Percentiles rank a stretch among this genome's conserved stretches.
phyloP scores from a whole-genome alignment of 345 rosid genomes.

The Cardamine resedifolia region DNA sequence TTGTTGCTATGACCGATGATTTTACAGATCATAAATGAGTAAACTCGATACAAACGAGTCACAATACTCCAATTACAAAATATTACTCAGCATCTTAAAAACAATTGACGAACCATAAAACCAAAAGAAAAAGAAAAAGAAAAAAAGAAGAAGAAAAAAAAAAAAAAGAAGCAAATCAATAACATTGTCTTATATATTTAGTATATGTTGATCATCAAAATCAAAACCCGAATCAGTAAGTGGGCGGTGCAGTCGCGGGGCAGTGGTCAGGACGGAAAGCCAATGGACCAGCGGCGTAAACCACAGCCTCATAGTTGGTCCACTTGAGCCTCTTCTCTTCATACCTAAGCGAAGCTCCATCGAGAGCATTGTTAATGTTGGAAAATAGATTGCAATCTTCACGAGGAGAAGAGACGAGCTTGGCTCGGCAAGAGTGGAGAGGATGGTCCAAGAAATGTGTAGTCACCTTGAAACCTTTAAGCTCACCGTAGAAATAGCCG shows the following conservation, averaged over 20 bases:
- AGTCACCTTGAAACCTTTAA: constrained; percentile 53
- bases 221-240: constrained; percentile 27
- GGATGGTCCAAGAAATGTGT: constrained; percentile 67
- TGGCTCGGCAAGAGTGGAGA: constrained; percentile 72
- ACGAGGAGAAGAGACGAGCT: constrained; percentile 70
- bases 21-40: constrained; percentile 13
- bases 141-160: not conserved
- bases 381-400: constrained; percentile 65
- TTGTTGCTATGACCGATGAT: not conserved
- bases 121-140: constrained; percentile 1
- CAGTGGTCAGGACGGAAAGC: constrained; percentile 80
- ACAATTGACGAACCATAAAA: constrained; percentile 21
- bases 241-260: constrained; percentile 41
- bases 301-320: constrained; percentile 47
- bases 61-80: constrained; percentile 20
- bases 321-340: constrained; percentile 55
- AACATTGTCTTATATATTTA: not conserved
- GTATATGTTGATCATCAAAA: constrained; percentile 8
- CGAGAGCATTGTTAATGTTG: constrained; percentile 65
- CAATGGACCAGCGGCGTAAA: constrained; percentile 82
- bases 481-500: constrained; percentile 77
- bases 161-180: not conserved
- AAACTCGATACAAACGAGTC: constrained; percentile 13
- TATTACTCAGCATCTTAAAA: constrained; percentile 28
- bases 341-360: constrained; percentile 61